Evolutionary conservation across 495 filamentous ascomycete genomes (phyloP).

Genomic region (Xylaria flabelliformis): DNA sequence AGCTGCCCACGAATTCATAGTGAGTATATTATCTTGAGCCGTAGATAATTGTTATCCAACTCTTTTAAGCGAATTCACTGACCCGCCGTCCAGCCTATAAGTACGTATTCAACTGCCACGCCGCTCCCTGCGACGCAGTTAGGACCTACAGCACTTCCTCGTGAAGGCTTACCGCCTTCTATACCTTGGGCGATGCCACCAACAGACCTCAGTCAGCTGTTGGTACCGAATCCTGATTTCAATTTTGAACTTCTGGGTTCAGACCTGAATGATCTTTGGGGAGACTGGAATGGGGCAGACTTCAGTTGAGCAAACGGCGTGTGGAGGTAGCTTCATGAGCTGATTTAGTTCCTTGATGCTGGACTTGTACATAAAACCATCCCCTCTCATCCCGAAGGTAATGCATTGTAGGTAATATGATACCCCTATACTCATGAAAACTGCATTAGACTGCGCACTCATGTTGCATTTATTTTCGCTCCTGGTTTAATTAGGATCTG

Average conservation of each 20-base stretch:
- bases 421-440: slow-evolving; percentile 9
- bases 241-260: slow-evolving; percentile 42
- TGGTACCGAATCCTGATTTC: slow-evolving; percentile 38
- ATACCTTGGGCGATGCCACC: slow-evolving; percentile 40
- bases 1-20: slow-evolving; percentile 33
- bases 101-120: slow-evolving; percentile 29
- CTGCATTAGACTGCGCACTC: not conserved
- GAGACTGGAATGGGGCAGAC: slow-evolving; percentile 36
- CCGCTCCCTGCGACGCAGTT: slow-evolving; percentile 30
- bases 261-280: slow-evolving; percentile 43
- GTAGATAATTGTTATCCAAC: not conserved
- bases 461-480: not conserved
- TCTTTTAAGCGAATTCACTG: not conserved
- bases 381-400: slow-evolving; percentile 17
- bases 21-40: slow-evolving; percentile 8
- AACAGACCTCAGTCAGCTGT: slow-evolving; percentile 30
- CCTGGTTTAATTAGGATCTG: not conserved
- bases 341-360: not conserved
- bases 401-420: slow-evolving; percentile 18
- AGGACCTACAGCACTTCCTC: slow-evolving; percentile 27
- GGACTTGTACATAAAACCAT: slow-evolving; percentile 3
- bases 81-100: slow-evolving; percentile 33
- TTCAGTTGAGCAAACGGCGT: slow-evolving; percentile 25
- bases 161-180: slow-evolving; percentile 34
- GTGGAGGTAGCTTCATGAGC: not conserved